Conservation (phyloP, 2,329 filamentous ascomycete species). For the Pseudogymnoascus sp. region DNA sequence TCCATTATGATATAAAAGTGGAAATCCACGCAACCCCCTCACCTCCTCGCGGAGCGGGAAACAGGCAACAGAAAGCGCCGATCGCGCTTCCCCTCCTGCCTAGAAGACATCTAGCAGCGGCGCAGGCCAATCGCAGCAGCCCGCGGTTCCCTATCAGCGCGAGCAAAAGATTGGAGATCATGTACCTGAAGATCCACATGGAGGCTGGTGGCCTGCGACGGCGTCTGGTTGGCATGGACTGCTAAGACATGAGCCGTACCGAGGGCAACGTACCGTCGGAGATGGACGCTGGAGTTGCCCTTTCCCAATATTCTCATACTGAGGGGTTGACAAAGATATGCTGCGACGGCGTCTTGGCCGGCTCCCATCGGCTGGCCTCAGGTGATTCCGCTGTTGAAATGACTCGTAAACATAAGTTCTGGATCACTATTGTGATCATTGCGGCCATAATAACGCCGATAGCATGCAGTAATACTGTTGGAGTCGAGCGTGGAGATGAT, state of each 20-base stretch:
- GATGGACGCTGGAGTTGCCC: not conserved
- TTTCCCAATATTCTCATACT: not conserved
- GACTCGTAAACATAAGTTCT: not conserved
- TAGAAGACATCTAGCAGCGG: not conserved
- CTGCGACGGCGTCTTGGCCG: not conserved
- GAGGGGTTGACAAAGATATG: not conserved
- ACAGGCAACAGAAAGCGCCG: not conserved
- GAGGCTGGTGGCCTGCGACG: not conserved
- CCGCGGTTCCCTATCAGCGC: not conserved
- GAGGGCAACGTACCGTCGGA: not conserved
- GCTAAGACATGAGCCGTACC: not conserved
- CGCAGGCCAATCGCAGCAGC: not conserved
- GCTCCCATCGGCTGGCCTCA: not conserved
- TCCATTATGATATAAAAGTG: not conserved
- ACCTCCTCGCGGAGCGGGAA: not conserved
- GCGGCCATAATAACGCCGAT: not conserved
- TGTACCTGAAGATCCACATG: conserved; percentile 7
- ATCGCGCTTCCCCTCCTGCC: not conserved
- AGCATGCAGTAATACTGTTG: not conserved
- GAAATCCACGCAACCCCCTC: conserved; percentile 5
- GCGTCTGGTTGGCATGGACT: not conserved
- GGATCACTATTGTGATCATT: not conserved
- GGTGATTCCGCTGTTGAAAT: not conserved
- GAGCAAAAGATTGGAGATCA: not conserved
- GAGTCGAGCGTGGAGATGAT: not conserved